Evolutionary conservation across 345 rosid species (phyloP).

Genomic region (Crucihimalaya himalaica): DNA sequence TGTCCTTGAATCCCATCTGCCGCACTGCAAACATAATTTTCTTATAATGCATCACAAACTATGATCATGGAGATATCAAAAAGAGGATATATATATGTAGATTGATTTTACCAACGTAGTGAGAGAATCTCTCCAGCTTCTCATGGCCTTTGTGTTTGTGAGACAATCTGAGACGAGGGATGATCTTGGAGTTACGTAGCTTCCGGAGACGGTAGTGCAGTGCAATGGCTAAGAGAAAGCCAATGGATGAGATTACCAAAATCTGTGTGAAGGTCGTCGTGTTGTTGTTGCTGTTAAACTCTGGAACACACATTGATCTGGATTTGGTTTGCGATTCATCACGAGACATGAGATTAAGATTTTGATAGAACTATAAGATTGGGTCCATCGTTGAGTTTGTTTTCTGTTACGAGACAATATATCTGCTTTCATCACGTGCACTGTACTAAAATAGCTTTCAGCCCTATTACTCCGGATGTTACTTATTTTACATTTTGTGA

Average conservation of each 20-base stretch:
- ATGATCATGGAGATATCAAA: constrained; percentile 17
- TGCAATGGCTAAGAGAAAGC: constrained; percentile 66
- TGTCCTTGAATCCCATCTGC: constrained; percentile 87
- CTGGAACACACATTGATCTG: constrained; percentile 42
- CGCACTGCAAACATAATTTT: constrained; percentile 54
- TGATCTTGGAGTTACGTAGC: constrained; percentile 59
- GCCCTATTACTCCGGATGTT: constrained; percentile 34
- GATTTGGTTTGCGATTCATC: constrained; percentile 18
- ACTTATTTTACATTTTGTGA: constrained; percentile 7
- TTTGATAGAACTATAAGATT: constrained; percentile 23
- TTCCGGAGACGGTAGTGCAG: constrained; percentile 50
- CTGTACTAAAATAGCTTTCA: constrained; percentile 27
- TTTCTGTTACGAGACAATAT: constrained; percentile 37
- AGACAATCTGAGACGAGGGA: constrained; percentile 55
- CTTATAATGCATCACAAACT: constrained; percentile 25
- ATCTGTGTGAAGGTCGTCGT: constrained; percentile 52
- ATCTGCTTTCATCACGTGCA: constrained; percentile 41
- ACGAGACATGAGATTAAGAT: constrained; percentile 24
- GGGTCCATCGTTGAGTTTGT: constrained; percentile 26
- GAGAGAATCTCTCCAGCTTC: constrained; percentile 85
- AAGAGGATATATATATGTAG: constrained; percentile 19
- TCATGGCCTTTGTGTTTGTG: constrained; percentile 50
- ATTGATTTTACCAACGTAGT: constrained; percentile 75
- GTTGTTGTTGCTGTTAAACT: constrained; percentile 17
- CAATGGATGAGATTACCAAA: constrained; percentile 61